Evolutionary conservation across 768 basidiomycete species (phyloP).

Genomic region (Chalciporus sphaerocephalus): DNA sequence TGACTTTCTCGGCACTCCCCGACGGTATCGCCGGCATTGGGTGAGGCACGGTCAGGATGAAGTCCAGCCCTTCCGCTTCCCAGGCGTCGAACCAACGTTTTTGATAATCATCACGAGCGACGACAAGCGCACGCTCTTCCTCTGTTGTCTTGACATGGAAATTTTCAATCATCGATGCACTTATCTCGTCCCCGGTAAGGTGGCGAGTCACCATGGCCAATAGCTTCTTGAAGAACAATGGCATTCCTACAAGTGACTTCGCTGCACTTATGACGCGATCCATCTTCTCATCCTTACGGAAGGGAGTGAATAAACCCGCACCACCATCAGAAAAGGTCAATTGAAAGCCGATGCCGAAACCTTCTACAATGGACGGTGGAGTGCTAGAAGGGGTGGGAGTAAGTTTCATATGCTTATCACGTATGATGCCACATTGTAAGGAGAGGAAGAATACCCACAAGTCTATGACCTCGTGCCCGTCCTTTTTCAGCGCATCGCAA

Average conservation of each 20-base stretch:
- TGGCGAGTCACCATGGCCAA: slow-evolving; percentile 38
- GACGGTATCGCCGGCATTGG: slow-evolving; percentile 37
- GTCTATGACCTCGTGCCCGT: slow-evolving; percentile 39
- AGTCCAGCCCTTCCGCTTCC: slow-evolving; percentile 38
- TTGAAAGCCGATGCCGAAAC: slow-evolving; percentile 51
- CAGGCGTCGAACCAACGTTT: slow-evolving; percentile 37
- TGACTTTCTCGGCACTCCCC: slow-evolving; percentile 32
- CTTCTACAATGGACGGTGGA: slow-evolving; percentile 47
- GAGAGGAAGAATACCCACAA: slow-evolving; percentile 34
- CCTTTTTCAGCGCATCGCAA: slow-evolving; percentile 31
- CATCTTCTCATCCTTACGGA: slow-evolving; percentile 35
- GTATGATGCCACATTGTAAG: too few species aligned
- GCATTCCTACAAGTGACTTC: slow-evolving; percentile 24
- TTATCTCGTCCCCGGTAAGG: slow-evolving; percentile 24
- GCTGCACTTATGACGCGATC: slow-evolving; percentile 28
- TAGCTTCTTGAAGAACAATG: slow-evolving; percentile 38
- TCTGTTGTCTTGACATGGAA: slow-evolving; percentile 29
- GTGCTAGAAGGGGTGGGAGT: slow-evolving; percentile 19
- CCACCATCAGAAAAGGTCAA: slow-evolving; percentile 57
- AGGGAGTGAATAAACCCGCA: slow-evolving; percentile 37
- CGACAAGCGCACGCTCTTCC: slow-evolving; percentile 28
- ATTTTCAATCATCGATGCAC: slow-evolving; percentile 32
- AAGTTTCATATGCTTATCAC: background rate
- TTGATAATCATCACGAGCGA: slow-evolving; percentile 24
- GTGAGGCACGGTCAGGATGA: slow-evolving; percentile 38